These are phyloP conservation scores for Solanum lignicaule DNA, from an alignment of 257 asterid species.

Conservation along the genomic window DNA sequence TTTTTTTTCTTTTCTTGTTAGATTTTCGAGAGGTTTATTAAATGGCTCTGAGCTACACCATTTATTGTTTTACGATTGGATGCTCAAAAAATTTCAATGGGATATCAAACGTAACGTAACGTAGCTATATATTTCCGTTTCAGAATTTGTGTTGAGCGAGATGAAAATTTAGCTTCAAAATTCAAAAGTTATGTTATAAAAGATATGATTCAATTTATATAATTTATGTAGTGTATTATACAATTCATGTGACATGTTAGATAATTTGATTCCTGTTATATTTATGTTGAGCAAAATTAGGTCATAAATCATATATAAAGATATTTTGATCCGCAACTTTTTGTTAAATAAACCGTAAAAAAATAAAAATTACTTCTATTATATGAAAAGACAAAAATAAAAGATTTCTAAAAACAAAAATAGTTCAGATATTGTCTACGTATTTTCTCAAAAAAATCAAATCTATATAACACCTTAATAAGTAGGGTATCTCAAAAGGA, in stretches of 20 bases:
- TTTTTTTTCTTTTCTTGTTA: not conserved
- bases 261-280: too few relatives aligned
- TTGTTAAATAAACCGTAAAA: too few relatives aligned
- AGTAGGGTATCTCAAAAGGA: not conserved
- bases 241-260: not conserved
- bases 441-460: not conserved
- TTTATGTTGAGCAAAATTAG: not conserved
- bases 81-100: not conserved
- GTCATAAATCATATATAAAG: too few relatives aligned
- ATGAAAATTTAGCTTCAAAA: not conserved
- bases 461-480: not conserved
- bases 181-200: too few relatives aligned
- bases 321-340: too few relatives aligned
- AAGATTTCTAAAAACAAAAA: not conserved
- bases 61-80: not conserved
- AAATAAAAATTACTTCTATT: too few relatives aligned
- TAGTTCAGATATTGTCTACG: not conserved
- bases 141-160: not conserved
- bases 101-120: not conserved
- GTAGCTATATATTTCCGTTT: too few relatives aligned
- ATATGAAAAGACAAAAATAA: too few relatives aligned
- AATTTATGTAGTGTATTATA: too few relatives aligned
- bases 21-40: not conserved
- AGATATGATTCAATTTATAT: not conserved
- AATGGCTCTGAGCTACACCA: not conserved